Evolutionary conservation across 2,329 filamentous ascomycete genomes (phyloP).

Genomic region (Calonectria hongkongensis): DNA sequence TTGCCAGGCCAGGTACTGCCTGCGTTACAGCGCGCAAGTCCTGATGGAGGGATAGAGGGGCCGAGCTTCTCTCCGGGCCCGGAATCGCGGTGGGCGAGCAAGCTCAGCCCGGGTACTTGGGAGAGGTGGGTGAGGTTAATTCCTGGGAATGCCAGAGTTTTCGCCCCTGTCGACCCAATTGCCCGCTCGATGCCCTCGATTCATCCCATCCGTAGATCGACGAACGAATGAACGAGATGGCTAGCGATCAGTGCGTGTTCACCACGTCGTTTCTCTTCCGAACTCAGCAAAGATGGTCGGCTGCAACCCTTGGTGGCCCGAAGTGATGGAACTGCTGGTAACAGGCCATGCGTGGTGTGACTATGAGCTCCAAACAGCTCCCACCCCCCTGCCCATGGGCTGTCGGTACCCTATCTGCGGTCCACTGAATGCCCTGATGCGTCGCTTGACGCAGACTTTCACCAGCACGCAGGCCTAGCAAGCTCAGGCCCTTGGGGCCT

Average conservation of each 20-base stretch:
- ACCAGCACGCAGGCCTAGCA: constrained; percentile 2
- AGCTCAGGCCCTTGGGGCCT: constrained; percentile 5
- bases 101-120: constrained; percentile 18
- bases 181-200: constrained; percentile 39
- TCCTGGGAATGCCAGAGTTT: constrained; percentile 39
- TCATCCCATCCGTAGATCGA: constrained; percentile 48
- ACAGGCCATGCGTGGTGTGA: constrained; percentile 56
- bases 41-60: constrained; percentile 29
- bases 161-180: constrained; percentile 46
- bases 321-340: constrained; percentile 51
- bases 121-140: constrained; percentile 27
- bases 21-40: neutral
- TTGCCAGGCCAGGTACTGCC: constrained; percentile 21
- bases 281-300: constrained; percentile 51
- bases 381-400: constrained; percentile 48
- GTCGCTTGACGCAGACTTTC: constrained; percentile 46
- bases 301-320: constrained; percentile 49
- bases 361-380: constrained; percentile 50
- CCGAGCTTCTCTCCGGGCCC: constrained; percentile 19
- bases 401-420: constrained; percentile 45
- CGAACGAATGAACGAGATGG: constrained; percentile 50
- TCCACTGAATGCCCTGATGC: constrained; percentile 45
- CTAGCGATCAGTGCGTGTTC: constrained; percentile 50
- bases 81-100: constrained; percentile 17
- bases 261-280: constrained; percentile 45